These are phyloP conservation scores for Quercus phellos DNA, from an alignment of 331 rosid species.

Conservation along the genomic window DNA sequence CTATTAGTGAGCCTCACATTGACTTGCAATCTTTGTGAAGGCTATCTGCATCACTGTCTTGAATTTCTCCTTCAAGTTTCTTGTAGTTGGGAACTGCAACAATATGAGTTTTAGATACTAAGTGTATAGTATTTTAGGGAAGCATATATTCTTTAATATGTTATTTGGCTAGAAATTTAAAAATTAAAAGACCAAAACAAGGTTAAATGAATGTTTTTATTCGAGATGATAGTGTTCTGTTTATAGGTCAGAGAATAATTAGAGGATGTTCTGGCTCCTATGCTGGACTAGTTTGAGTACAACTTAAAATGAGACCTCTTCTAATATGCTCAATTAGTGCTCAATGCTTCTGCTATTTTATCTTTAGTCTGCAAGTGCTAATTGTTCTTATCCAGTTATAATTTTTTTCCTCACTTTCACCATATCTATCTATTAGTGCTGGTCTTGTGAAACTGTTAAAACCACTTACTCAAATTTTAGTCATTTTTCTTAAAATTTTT, in stretches of 20 bases:
- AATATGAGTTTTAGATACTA: background rate
- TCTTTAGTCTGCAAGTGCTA: background rate
- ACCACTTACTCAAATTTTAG: background rate
- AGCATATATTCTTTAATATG: background rate
- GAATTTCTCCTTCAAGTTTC: background rate
- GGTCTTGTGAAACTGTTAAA: background rate
- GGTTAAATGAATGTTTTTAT: background rate
- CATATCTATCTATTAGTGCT: background rate
- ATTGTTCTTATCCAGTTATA: background rate
- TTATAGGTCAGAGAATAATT: background rate
- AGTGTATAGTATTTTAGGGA: background rate
- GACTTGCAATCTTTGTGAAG: background rate
- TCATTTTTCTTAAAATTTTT: background rate
- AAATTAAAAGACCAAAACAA: background rate
- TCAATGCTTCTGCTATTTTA: background rate
- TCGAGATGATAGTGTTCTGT: background rate
- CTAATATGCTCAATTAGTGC: too few relatives aligned
- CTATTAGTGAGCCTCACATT: too few relatives aligned
- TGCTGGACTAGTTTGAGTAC: constrained; percentile 3
- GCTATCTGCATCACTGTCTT: background rate
- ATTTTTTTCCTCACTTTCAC: too few relatives aligned
- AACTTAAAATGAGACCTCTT: background rate
- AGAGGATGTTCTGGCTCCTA: background rate
- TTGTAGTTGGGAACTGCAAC: background rate
- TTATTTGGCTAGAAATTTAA: background rate